Evolutionary conservation across 1,284 basidiomycete species (phyloP).

Genomic region (Malassezia equina): DNA sequence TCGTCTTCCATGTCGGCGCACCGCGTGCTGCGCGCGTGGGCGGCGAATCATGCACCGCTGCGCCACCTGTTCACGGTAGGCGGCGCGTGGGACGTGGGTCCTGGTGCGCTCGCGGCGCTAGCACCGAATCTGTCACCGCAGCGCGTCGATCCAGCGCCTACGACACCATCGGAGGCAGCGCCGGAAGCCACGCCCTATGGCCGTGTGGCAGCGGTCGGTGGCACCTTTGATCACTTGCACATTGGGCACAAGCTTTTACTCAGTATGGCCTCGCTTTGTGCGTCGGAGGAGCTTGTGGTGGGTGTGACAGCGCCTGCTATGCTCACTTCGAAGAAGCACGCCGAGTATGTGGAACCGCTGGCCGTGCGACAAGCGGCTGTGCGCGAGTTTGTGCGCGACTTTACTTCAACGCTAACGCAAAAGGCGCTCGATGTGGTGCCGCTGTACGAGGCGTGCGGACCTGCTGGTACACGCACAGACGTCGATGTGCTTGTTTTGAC

Average conservation of each 20-base stretch:
- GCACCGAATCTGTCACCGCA: background rate
- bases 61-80: background rate
- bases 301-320: slow-evolving; percentile 70
- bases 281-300: slow-evolving; percentile 68
- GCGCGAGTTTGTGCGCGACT: slow-evolving; percentile 28
- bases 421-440: slow-evolving; percentile 28
- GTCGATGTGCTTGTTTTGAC: slow-evolving; percentile 38
- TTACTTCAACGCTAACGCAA: slow-evolving; percentile 17
- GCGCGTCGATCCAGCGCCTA: background rate
- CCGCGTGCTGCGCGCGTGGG: background rate
- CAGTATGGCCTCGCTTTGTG: slow-evolving; percentile 76
- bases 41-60: background rate
- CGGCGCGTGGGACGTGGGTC: background rate
- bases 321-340: slow-evolving; percentile 64
- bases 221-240: slow-evolving; percentile 95
- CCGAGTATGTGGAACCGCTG: slow-evolving; percentile 62
- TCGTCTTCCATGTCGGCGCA: background rate
- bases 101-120: background rate
- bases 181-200: background rate
- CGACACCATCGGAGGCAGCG: background rate
- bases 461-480: slow-evolving; percentile 34
- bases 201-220: slow-evolving; percentile 52
- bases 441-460: slow-evolving; percentile 39
- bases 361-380: slow-evolving; percentile 38
- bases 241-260: slow-evolving; percentile 94